Percentiles rank a stretch among this genome's conserved stretches.
Evolutionary conservation across 1,139 yeast genomes (phyloP).

Genomic region (Scheffersomyces segobiensis): DNA sequence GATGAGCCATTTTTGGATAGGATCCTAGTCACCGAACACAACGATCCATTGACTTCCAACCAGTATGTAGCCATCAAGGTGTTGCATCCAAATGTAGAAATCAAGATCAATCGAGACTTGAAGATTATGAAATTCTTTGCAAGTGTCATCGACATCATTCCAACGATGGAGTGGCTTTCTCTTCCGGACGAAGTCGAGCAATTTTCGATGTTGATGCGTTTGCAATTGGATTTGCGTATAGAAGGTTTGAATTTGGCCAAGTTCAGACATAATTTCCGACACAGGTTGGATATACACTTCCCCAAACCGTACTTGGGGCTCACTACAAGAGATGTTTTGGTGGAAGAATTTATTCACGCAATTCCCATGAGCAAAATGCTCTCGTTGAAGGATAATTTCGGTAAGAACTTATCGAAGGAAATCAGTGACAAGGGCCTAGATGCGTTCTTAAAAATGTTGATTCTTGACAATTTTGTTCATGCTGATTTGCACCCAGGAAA

Average conservation of each 20-base stretch:
- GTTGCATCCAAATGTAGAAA: constrained; percentile 81
- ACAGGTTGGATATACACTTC: constrained; percentile 67
- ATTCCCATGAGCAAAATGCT: constrained; percentile 75
- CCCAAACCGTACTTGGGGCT: constrained; percentile 73
- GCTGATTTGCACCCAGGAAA: constrained; percentile 98
- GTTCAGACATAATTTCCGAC: constrained; percentile 63
- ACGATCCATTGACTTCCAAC: constrained; percentile 37
- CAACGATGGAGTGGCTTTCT: constrained; percentile 97
- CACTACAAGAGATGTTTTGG: constrained; percentile 72
- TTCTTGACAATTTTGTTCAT: constrained; percentile 89
- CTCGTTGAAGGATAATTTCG: constrained; percentile 40
- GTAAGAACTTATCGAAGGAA: constrained; percentile 63
- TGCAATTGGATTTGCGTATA: constrained; percentile 85
- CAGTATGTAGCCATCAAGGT: constrained; percentile 87
- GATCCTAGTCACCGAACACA: constrained; percentile 41
- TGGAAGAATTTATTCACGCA: constrained; percentile 85
- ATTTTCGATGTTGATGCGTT: constrained; percentile 79
- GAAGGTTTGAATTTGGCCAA: constrained; percentile 79
- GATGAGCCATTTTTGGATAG: constrained; percentile 31
- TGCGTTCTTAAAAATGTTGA: constrained; percentile 88
- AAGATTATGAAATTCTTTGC: constrained; percentile 85
- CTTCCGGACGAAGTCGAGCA: constrained; percentile 93
- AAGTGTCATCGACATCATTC: constrained; percentile 60
- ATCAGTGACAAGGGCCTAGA: constrained; percentile 87
- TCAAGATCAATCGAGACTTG: constrained; percentile 75